Percentiles rank a stretch among this genome's conserved stretches.
Conservation (phyloP, 2,329 filamentous ascomycete species). For the Coleophoma cylindrospora region DNA sequence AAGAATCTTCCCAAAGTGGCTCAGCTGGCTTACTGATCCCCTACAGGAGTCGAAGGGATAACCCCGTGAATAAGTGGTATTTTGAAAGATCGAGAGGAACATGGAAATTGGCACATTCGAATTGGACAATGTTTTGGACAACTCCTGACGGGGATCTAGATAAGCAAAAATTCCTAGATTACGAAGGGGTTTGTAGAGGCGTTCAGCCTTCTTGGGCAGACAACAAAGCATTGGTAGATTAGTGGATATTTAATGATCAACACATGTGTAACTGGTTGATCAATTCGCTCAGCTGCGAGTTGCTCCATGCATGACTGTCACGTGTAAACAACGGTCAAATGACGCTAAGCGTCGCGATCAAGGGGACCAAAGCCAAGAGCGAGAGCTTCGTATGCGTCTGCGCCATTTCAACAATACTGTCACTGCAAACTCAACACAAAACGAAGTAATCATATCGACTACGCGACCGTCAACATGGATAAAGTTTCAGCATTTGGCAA, state of each 20-base stretch:
- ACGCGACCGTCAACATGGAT: conserved; percentile 46
- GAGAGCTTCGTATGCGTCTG: background rate
- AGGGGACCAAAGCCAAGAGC: background rate
- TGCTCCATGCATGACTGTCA: no score
- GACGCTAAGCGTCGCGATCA: background rate
- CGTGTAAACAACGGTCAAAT: background rate
- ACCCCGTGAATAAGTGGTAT: conserved; percentile 99
- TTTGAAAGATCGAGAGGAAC: conserved; percentile 85
- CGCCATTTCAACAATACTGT: background rate
- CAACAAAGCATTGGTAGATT: conserved; percentile 54
- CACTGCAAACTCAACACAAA: conserved; percentile 6
- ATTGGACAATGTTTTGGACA: conserved; percentile 99
- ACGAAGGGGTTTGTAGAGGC: conserved; percentile 67
- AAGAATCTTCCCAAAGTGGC: background rate
- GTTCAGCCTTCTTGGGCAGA: conserved; percentile 62
- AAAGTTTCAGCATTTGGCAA: conserved; percentile 67
- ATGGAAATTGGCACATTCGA: conserved; percentile 72
- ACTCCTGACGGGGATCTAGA: conserved; percentile 59
- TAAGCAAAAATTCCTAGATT: conserved; percentile 55
- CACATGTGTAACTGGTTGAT: background rate
- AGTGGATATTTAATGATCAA: background rate
- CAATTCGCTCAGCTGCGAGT: background rate
- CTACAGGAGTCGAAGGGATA: conserved; percentile 65
- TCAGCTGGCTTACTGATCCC: background rate
- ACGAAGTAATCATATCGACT: conserved; percentile 7